Evolutionary conservation across 352 stramenopile genomes (phyloP).

Genomic region (Pythium brachiatum): DNA sequence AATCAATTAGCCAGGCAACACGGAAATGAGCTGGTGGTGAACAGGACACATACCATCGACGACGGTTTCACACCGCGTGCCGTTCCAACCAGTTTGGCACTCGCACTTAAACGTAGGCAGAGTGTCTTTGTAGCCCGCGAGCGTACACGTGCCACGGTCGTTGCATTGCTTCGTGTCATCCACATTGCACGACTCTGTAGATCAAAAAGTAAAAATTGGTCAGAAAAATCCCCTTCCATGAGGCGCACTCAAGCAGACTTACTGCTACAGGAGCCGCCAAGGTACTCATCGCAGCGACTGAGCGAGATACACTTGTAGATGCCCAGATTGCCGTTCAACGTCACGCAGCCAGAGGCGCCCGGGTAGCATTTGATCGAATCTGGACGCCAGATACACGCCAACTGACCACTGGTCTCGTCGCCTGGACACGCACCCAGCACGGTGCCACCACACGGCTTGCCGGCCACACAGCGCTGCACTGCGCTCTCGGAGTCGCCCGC

Average conservation of each 20-base stretch:
- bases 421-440: slow-evolving; percentile 54
- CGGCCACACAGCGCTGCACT: slow-evolving; percentile 71
- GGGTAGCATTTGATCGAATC: slow-evolving; percentile 25
- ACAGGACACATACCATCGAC: slow-evolving; percentile 29
- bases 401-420: slow-evolving; percentile 51
- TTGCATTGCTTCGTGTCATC: slow-evolving; percentile 60
- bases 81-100: slow-evolving; percentile 71
- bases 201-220: slow-evolving; percentile 1
- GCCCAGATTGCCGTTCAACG: slow-evolving; percentile 31
- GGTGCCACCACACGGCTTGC: slow-evolving; percentile 48
- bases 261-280: slow-evolving; percentile 57
- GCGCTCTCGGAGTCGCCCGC: slow-evolving; percentile 55
- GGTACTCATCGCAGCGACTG: slow-evolving; percentile 72
- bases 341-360: slow-evolving; percentile 25
- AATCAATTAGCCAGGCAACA: not conserved
- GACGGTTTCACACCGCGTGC: slow-evolving; percentile 59
- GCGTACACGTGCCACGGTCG: slow-evolving; percentile 56
- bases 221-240: slow-evolving; percentile 1
- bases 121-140: slow-evolving; percentile 27
- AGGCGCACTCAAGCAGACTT: too few relatives aligned
- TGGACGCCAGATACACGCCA: slow-evolving; percentile 62
- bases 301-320: slow-evolving; percentile 85
- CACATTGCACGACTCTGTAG: slow-evolving; percentile 33
- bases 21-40: too few relatives aligned
- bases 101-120: slow-evolving; percentile 52